Evolutionary conservation across 2,329 filamentous ascomycete genomes (phyloP), one percentile per base, ranked within the genome.

Genomic region (Graphilbum ipis-grandicollis): DNA sequence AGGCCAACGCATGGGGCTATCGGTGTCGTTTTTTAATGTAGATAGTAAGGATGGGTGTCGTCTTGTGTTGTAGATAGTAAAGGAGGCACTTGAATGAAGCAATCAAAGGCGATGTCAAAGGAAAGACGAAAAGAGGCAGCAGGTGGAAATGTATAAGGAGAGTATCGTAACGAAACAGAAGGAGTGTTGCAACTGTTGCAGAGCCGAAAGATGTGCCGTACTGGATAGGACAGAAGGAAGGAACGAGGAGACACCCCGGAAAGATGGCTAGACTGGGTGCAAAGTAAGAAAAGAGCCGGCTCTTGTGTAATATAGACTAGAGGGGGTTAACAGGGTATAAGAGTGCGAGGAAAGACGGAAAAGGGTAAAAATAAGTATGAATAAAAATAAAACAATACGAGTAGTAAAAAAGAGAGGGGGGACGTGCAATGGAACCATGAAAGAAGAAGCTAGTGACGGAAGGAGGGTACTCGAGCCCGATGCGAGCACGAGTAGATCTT

Each of bases 231-330:
- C 29, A 26, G 26, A 42, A 34, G 25, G 36, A 22, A 26, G 23
- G 19, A 37, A 18, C 25, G 34, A 23, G 12, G 35, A 31, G 36
- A 34, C 22, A 18, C 18, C 28, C 33, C 33, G 23, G 36, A 37
- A 36, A 21, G 23, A 9, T 8, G 5, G 14, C n/a, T n/a, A n/a
- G n/a, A n/a, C n/a, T n/a, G 29, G 17, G 19, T 19, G 35, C 3
- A 21, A 9, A 8, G 22, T n/a, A 19, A 15, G 19, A 14, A 55
- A 54, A 65, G 62, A 68, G 65, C 66, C 65, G 66, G 65, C 65
- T 69, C 64, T 60, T 62, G 56, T 53, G 51, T 56, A 50, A 52
- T 61, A 62, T 61, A 61, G 55, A 57, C 52, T 53, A 55, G 52
- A 53, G 50, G 46, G 41, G 47, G 49, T 52, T 57, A 54, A 51